A percentile compares a stretch with the other conserved stretches of the same genome.
phyloP scores from a whole-genome alignment of 805 yeast species.

The Cyberlindnera subsufficiens region DNA sequence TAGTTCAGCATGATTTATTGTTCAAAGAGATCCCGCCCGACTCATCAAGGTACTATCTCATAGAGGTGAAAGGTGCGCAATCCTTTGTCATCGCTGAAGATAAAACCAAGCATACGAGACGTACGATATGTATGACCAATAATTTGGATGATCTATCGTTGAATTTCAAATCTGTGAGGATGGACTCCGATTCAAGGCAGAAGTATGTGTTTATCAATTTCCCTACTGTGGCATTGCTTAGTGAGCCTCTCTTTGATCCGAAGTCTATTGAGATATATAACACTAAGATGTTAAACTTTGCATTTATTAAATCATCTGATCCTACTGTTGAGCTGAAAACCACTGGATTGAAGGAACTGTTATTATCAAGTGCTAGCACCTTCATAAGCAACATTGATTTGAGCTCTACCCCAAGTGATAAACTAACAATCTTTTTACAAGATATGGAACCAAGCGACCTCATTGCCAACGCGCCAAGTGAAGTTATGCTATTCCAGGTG shows the following conservation, averaged over 20 bases:
- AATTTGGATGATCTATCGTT: conserved; percentile 5
- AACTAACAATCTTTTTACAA: neutral
- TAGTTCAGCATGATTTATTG: conserved; percentile 1
- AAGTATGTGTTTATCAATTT: conserved; percentile 8
- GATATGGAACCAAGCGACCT: conserved; percentile 1
- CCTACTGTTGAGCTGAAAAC: conserved; percentile 1
- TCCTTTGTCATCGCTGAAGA: conserved; percentile 11
- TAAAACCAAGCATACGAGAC: conserved; percentile 7
- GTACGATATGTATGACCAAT: conserved; percentile 8
- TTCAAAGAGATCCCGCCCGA: conserved; percentile 3
- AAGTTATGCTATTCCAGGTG: conserved; percentile 1
- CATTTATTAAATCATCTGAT: neutral
- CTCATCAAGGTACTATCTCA: conserved; percentile 9
- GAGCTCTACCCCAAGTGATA: neutral
- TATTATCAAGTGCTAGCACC: neutral
- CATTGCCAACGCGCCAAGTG: conserved; percentile 1
- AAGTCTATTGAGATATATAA: conserved; percentile 7
- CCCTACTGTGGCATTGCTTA: conserved; percentile 2
- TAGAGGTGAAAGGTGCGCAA: conserved; percentile 14
- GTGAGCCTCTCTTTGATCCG: conserved; percentile 6
- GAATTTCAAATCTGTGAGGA: conserved; percentile 1
- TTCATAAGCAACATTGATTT: conserved; percentile 5
- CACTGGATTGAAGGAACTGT: neutral
- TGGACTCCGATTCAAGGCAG: neutral
- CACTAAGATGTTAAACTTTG: neutral